phyloP scores from a whole-genome alignment of 257 asterid genomes.

The Henckelia pumila region DNA sequence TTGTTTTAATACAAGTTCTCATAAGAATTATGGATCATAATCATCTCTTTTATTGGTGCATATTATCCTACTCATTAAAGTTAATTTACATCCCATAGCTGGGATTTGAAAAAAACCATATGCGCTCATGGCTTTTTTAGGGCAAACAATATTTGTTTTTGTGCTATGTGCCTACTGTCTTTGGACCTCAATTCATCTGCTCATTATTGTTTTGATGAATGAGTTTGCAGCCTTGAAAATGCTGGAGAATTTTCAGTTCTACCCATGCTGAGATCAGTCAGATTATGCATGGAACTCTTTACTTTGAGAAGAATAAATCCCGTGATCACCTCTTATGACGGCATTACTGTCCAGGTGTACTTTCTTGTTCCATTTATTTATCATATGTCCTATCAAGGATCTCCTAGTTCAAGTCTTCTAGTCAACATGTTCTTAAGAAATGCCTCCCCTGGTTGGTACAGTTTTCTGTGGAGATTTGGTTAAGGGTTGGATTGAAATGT shows the following conservation, averaged over 20 bases:
- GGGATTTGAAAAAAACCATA: slow-evolving; percentile 9
- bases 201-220: slow-evolving; percentile 24
- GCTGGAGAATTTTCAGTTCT: slow-evolving; percentile 82
- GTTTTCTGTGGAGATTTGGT: slow-evolving; percentile 5
- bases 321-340: slow-evolving; percentile 36
- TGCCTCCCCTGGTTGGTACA: slow-evolving; percentile 10
- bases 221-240: slow-evolving; percentile 73
- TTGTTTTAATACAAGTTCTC: neutral
- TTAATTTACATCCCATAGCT: slow-evolving; percentile 12
- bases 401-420: neutral
- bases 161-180: slow-evolving; percentile 9
- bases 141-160: slow-evolving; percentile 6
- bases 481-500: neutral
- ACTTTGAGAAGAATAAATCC: slow-evolving; percentile 40
- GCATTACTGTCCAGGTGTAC: slow-evolving; percentile 55
- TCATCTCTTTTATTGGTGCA: neutral
- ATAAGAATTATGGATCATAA: neutral
- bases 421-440: neutral
- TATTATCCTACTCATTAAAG: neutral
- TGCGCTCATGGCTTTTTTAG: too few species aligned
- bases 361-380: slow-evolving; percentile 20
- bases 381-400: neutral
- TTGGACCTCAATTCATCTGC: slow-evolving; percentile 18
- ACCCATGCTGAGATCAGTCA: slow-evolving; percentile 80
- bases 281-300: slow-evolving; percentile 63